Conservation (phyloP, 1,284 basidiomycete genomes). For the Ustanciosporium gigantosporum region DNA sequence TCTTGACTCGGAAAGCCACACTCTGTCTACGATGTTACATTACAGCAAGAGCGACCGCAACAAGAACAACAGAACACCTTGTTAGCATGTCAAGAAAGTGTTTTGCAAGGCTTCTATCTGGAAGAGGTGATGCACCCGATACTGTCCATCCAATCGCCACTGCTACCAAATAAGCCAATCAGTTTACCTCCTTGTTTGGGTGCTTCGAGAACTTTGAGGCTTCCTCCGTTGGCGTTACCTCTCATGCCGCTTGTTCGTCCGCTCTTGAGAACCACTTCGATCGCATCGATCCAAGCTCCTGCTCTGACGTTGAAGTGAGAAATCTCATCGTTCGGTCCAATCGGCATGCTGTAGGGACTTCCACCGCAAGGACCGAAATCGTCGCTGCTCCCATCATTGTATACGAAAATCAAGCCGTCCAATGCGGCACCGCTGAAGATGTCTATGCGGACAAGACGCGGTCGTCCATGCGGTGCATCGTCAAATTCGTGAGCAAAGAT, state of each 20-base stretch:
- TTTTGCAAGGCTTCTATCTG: neutral
- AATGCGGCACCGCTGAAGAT: slow-evolving; percentile 18
- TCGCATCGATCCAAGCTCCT: slow-evolving; percentile 39
- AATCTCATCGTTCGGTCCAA: slow-evolving; percentile 10
- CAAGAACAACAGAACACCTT: no score
- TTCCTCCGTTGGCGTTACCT: slow-evolving; percentile 24
- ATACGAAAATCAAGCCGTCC: slow-evolving; percentile 19
- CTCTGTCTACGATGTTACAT: no score
- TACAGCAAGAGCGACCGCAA: no score
- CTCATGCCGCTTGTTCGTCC: slow-evolving; percentile 22
- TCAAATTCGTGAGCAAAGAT: slow-evolving; percentile 9
- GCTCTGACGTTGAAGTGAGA: slow-evolving; percentile 14
- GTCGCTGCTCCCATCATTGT: slow-evolving; percentile 1
- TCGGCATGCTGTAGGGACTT: slow-evolving; percentile 5
- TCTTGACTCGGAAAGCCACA: no score
- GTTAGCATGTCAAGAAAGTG: no score
- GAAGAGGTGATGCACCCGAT: slow-evolving; percentile 13
- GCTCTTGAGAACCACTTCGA: slow-evolving; percentile 21
- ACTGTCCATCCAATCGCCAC: slow-evolving; percentile 25
- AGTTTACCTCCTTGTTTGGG: slow-evolving; percentile 8
- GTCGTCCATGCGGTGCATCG: neutral
- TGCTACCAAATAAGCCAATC: slow-evolving; percentile 22
- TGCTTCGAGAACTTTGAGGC: slow-evolving; percentile 20
- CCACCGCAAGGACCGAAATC: slow-evolving; percentile 18
- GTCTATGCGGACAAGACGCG: slow-evolving; percentile 4